Conservation (phyloP, 371 early-diverging fungal genomes). For the Agmasoma carcini region DNA sequence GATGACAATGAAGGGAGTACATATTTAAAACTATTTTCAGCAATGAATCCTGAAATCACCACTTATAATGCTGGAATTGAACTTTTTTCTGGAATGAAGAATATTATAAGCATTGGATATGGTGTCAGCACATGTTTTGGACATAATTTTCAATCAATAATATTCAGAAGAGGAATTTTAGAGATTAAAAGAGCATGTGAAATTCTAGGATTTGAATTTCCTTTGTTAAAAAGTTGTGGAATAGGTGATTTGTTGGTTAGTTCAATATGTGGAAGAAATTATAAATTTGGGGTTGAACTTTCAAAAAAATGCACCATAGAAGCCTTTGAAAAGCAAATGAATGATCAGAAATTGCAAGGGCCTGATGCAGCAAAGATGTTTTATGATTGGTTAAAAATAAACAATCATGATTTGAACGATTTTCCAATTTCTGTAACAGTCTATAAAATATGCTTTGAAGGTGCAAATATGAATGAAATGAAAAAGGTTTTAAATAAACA, state of each 20-base stretch:
- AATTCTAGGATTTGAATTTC: conserved; percentile 60
- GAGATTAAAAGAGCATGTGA: conserved; percentile 83
- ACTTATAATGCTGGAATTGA: conserved; percentile 76
- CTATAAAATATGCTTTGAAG: conserved; percentile 67
- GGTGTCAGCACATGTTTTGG: conserved; percentile 65
- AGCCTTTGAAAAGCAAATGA: conserved; percentile 80
- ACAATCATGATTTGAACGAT: conserved; percentile 51
- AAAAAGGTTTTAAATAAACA: too few relatives aligned
- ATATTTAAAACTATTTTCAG: conserved; percentile 66
- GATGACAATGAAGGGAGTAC: conserved; percentile 66
- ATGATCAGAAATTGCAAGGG: conserved; percentile 92
- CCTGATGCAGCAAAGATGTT: conserved; percentile 74
- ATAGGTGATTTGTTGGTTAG: conserved; percentile 73
- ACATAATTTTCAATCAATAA: conserved; percentile 83
- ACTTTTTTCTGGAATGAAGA: conserved; percentile 89
- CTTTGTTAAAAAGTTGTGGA: conserved; percentile 82
- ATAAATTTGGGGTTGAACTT: conserved; percentile 59
- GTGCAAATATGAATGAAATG: too few relatives aligned
- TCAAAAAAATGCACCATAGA: conserved; percentile 33
- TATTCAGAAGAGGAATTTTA: conserved; percentile 77
- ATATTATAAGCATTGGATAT: conserved; percentile 87
- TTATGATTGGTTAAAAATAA: conserved; percentile 59
- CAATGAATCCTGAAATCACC: too few relatives aligned
- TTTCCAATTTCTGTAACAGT: conserved; percentile 73
- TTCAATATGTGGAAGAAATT: conserved; percentile 82